Base-by-base conservation (phyloP, 352 stramenopile genomes). In the Globisporangium radiosum region DNA sequence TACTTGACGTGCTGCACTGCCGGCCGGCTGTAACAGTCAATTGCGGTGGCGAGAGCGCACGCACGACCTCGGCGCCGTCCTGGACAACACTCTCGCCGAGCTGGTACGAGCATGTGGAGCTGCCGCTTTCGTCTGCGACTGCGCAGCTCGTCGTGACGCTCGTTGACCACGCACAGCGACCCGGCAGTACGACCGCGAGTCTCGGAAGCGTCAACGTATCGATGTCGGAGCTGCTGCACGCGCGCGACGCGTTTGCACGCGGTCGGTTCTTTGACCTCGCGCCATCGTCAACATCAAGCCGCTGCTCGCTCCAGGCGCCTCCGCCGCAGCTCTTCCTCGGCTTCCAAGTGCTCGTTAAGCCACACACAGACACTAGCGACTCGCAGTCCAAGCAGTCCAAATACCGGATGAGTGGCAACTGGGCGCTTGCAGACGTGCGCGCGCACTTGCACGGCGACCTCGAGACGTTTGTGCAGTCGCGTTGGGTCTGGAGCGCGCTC, bases 401-500 rank as follows among this genome's bases (percentile, higher is more conserved):
- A 33, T 33, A 33, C 1, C 25, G 25, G 25, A 48, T 74, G 61
- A 60, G 59, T 63, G 76, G 73, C 5, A 81, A 79, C 19, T 89
- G 75, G 76, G 59, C 77, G 40, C 17, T 89, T 1, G 39, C 57
- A 8, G 66, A 85, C 7, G 52, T 87, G 17, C 65, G 65, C 36
- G 40, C 44, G 4, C 56, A 84, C 50, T 62, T 87, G 7, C 70
- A 83, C 25, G 77, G 79, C 9, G 77, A 89, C 51, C 61, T 89
- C 6, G 68, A 70, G 54, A 59, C 60, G 0, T 87, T 87, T 65
- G 72, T 81, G 8, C 45, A 52, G 5, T 71, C 48, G 7, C 63
- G 63, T 15, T 89, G 79, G 79, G 63, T 89, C 40, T 89, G 79
- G 79, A 83, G 79, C n/a, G 69, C 63, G 53, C 74, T 85, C 52